Percentiles rank a stretch among this genome's conserved stretches.
Conservation (phyloP, 23 red algal species). For the Pyropia yezoensis region DNA sequence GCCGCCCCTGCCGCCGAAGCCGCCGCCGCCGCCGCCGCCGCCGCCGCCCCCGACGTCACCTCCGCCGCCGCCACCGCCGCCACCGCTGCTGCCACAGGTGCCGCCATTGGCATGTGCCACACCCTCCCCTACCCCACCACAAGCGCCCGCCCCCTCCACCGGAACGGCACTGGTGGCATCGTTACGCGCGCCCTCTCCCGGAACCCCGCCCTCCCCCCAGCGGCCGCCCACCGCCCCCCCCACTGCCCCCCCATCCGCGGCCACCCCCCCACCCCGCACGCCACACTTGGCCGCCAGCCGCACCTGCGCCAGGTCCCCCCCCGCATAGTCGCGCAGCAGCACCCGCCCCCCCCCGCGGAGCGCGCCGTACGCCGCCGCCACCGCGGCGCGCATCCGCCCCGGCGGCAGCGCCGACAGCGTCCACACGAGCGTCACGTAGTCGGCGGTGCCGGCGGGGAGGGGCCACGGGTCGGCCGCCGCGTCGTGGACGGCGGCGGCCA, state of each 20-base stretch:
- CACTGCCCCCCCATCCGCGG: background rate
- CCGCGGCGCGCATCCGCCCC: conserved; percentile 1
- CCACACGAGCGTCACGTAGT: conserved; percentile 70
- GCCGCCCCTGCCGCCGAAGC: too few species aligned
- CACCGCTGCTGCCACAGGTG: background rate
- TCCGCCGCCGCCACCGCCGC: too few species aligned
- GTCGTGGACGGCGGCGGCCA: conserved; percentile 62
- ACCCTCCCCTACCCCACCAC: too few species aligned
- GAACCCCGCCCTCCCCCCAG: too few species aligned
- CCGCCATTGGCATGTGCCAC: too few species aligned
- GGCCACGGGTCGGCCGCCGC: background rate
- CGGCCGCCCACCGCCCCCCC: too few species aligned
- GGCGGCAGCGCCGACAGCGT: conserved; percentile 70
- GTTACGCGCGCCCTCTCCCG: background rate
- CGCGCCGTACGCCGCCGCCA: conserved; percentile 11
- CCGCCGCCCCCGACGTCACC: too few species aligned
- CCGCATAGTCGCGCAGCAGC: conserved; percentile 88
- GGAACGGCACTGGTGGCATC: too few species aligned
- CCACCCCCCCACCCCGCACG: background rate
- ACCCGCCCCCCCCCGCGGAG: conserved; percentile 47
- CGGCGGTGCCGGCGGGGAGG: conserved; percentile 6
- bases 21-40: too few species aligned
- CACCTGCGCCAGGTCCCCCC: conserved; percentile 77
- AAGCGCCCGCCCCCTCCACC: too few species aligned
- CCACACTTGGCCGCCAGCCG: conserved; percentile 29